phyloP scores from a whole-genome alignment of 2,329 filamentous ascomycete genomes.

The Phaeosphaeriaceae sp. region DNA sequence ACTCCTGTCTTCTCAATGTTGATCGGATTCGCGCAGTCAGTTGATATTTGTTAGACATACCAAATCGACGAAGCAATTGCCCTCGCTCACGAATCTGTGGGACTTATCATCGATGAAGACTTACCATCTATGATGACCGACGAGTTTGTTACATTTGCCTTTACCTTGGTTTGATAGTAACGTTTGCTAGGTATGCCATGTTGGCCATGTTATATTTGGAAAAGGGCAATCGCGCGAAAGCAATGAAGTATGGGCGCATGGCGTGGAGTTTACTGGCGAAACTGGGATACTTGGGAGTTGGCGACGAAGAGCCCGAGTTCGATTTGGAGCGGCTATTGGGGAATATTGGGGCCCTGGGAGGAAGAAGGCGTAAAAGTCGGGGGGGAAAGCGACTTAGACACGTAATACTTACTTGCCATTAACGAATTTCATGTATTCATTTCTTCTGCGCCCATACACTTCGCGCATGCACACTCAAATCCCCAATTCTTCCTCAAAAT shows the following conservation, averaged over 20 bases:
- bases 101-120: conserved; percentile 17
- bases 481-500: conserved; percentile 53
- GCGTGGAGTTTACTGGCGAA: conserved; percentile 2
- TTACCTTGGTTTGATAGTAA: too few species aligned
- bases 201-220: conserved; percentile 17
- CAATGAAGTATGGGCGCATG: conserved; percentile 12
- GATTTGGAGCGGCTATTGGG: neutral
- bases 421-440: neutral
- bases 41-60: neutral
- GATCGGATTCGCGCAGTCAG: too few species aligned
- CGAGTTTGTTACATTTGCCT: conserved; percentile 1
- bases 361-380: neutral
- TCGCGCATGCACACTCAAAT: conserved; percentile 53
- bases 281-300: conserved; percentile 23
- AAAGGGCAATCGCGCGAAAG: conserved; percentile 9
- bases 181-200: conserved; percentile 5
- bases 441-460: conserved; percentile 36
- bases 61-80: conserved; percentile 10
- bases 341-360: neutral
- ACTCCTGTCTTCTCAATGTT: too few species aligned
- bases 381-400: too few species aligned
- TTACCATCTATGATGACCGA: conserved; percentile 16
- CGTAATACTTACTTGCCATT: neutral
- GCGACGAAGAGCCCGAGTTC: neutral
- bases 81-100: conserved; percentile 12